These are phyloP conservation scores for Penicillium cinerascens DNA, from an alignment of 495 filamentous ascomycete genomes.

Conservation along the genomic window DNA sequence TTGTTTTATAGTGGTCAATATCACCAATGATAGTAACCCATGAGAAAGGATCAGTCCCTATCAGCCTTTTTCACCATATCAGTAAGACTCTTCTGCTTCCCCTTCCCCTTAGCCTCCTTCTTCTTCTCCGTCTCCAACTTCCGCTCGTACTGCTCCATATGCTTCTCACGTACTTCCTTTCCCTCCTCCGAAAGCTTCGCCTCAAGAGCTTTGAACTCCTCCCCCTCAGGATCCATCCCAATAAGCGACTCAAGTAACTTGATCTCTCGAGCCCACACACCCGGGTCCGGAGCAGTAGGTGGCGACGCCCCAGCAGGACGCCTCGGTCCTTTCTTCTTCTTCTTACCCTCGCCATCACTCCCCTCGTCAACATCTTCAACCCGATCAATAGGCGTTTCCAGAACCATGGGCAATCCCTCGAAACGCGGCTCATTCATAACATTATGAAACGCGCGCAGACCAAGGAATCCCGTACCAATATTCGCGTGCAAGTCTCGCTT, in stretches of 20 bases:
- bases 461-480: conserved; percentile 89
- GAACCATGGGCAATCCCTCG: conserved; percentile 78
- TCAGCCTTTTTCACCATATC: conserved; percentile 40
- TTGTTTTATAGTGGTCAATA: no score
- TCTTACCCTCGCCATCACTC: conserved; percentile 19
- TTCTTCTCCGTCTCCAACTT: conserved; percentile 60
- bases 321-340: conserved; percentile 22
- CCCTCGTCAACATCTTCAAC: conserved; percentile 22
- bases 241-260: conserved; percentile 87
- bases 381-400: conserved; percentile 90
- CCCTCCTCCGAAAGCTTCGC: conserved; percentile 64
- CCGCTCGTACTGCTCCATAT: conserved; percentile 71
- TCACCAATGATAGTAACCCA: no score
- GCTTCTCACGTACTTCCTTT: conserved; percentile 62
- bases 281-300: conserved; percentile 59
- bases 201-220: conserved; percentile 65
- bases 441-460: conserved; percentile 83
- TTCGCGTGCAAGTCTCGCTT: conserved; percentile 87
- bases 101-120: conserved; percentile 41
- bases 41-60: conserved; percentile 7
- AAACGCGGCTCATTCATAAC: conserved; percentile 81
- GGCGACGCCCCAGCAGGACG: conserved; percentile 21
- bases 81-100: conserved; percentile 42
- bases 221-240: conserved; percentile 68
- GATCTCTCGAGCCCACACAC: conserved; percentile 80